phyloP scores from a whole-genome alignment of 306 rosid species.

The Quercus bicolor region DNA sequence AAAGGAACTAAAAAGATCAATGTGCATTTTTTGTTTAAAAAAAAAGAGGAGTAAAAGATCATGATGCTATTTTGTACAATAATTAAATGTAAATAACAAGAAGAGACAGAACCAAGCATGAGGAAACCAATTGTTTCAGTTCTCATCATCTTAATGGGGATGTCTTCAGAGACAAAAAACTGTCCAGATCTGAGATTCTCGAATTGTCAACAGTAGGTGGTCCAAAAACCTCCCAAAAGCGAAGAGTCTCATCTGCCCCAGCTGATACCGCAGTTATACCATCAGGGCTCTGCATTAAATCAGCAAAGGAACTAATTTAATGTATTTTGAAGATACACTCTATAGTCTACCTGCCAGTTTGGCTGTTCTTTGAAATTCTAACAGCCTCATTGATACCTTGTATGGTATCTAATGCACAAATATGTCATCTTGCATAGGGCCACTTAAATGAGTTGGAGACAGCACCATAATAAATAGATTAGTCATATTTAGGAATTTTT shows the following conservation, averaged over 20 bases:
- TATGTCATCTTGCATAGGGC: too few relatives aligned
- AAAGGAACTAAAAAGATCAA: neutral
- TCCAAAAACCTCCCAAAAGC: slow-evolving; percentile 70
- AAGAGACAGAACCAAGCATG: slow-evolving; percentile 5
- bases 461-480: too few relatives aligned
- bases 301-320: neutral
- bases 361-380: neutral
- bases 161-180: slow-evolving; percentile 50
- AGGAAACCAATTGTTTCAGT: slow-evolving; percentile 3
- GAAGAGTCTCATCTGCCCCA: slow-evolving; percentile 71
- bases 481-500: too few relatives aligned
- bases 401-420: neutral
- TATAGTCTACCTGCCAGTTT: neutral
- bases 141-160: slow-evolving; percentile 55
- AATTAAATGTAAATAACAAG: slow-evolving; percentile 2
- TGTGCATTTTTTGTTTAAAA: too few relatives aligned
- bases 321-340: neutral
- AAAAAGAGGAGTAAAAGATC: neutral
- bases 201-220: slow-evolving; percentile 34
- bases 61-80: neutral
- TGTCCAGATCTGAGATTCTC: slow-evolving; percentile 37
- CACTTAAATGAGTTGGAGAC: too few relatives aligned
- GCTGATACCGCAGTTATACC: slow-evolving; percentile 73
- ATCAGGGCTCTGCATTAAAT: slow-evolving; percentile 64
- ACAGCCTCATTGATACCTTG: neutral